Evolutionary conservation across 129 eudicot genomes (phyloP), one percentile per base, ranked within the genome.

Genomic region (Ambrosia artemisiifolia): DNA sequence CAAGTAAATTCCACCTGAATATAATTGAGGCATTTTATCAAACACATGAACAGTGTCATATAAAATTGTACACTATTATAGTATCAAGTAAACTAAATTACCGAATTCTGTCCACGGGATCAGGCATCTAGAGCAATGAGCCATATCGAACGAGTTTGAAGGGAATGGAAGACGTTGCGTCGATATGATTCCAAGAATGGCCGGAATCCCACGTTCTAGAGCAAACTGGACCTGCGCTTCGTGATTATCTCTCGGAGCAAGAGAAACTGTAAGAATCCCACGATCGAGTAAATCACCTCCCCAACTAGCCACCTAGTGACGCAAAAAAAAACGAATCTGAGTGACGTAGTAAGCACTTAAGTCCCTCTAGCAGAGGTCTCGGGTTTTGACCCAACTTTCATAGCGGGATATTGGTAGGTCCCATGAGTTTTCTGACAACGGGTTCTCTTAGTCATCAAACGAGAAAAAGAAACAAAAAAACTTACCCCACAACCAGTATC

Each of bases 401-500:
- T 38, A 7, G 44, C 44, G 6, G 44, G 44, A 40, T 40, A 40
- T 2, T 7, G 2, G 44, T 7, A 2, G 44, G 44, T 40, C 44
- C 44, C 44, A 40, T 6, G 11, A 40, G 43, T 38, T 5, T 38
- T 38, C 42, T 36, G 42, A 36, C 42, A 2, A 36, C 0, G 3
- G 6, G 6, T 36, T 36, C 42, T 36, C 42, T 4, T 2, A 36
- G 42, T 2, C 7, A 38, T 38, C 43, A 54, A 77, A 61, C 17
- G 7, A 16, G 18, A 8, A 43, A 69, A 32, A 2, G 50, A 5
- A 17, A 60, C 32, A 49, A 28, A 34, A 53, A 54, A 75, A 83
- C 96, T 83, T 75, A 92, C 98, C 88, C 98, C 98, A 83, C 98
- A 92, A n/a, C 98, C 98, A 68, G 98, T 92, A 77, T 92, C 98